Evolutionary conservation across 192 early-diverging fungal species (phyloP).

Genomic region (Chytriomyces confervae): DNA sequence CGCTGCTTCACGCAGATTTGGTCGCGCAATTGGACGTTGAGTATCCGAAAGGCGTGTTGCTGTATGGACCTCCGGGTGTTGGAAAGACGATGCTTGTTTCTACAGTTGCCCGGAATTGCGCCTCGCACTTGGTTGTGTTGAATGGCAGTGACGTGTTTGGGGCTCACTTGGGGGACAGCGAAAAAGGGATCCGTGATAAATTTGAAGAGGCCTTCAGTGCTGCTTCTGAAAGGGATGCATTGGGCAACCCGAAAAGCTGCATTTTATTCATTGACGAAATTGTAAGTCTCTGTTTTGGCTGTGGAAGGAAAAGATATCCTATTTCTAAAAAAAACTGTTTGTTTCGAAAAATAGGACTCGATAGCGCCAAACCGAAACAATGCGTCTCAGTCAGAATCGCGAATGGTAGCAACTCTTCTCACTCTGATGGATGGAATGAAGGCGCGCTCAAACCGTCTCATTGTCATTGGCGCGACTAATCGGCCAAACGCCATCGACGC

Average conservation of each 20-base stretch:
- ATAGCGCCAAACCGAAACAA: constrained; percentile 70
- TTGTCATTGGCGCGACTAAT: constrained; percentile 90
- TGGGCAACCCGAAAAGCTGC: constrained; percentile 43
- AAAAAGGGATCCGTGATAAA: constrained; percentile 71
- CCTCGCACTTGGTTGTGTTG: constrained; percentile 65
- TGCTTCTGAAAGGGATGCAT: constrained; percentile 30
- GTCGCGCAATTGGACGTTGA: constrained; percentile 69
- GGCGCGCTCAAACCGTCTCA: constrained; percentile 56
- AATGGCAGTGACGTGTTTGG: constrained; percentile 86
- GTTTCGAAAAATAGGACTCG: constrained; percentile 62
- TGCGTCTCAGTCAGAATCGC: constrained; percentile 68
- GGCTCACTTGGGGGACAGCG: constrained; percentile 86
- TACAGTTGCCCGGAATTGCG: constrained; percentile 66
- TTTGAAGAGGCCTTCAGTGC: constrained; percentile 71
- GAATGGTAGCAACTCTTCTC: constrained; percentile 87
- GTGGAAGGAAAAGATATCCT: not conserved
- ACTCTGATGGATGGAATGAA: constrained; percentile 88
- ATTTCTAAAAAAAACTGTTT: not conserved
- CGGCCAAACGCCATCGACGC: constrained; percentile 85
- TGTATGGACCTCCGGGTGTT: constrained; percentile 94
- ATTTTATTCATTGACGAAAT: constrained; percentile 98
- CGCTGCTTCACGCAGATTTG: constrained; percentile 67
- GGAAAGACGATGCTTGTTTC: constrained; percentile 91
- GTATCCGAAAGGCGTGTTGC: constrained; percentile 78
- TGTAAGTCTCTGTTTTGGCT: constrained; percentile 51